A percentile compares a stretch with the other conserved stretches of the same genome.
Evolutionary conservation across 2,329 filamentous ascomycete species (phyloP).

Genomic region (Fusarium sp.): DNA sequence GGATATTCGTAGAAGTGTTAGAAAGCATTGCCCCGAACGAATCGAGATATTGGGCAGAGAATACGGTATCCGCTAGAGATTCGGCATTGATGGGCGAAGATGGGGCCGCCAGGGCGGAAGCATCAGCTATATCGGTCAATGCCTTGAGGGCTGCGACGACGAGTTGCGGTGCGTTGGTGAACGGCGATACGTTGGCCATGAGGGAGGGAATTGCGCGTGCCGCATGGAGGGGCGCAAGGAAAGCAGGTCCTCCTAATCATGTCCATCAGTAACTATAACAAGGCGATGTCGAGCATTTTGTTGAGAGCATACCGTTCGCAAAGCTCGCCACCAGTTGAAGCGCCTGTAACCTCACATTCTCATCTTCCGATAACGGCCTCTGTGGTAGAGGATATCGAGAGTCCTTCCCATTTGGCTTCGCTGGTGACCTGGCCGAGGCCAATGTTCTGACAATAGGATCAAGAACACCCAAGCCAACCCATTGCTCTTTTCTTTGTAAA

Average conservation of each 20-base stretch:
- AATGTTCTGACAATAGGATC: slow-evolving; percentile 63
- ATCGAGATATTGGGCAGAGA: slow-evolving; percentile 68
- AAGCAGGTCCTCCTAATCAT: slow-evolving; percentile 76
- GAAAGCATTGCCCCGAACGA: slow-evolving; percentile 73
- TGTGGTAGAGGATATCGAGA: slow-evolving; percentile 46
- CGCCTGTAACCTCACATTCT: slow-evolving; percentile 78
- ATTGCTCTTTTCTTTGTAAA: slow-evolving; percentile 83
- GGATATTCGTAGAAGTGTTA: slow-evolving; percentile 61
- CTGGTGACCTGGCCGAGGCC: slow-evolving; percentile 46
- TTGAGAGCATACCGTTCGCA: slow-evolving; percentile 72
- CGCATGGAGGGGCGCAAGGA: slow-evolving; percentile 77
- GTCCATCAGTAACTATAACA: slow-evolving; percentile 24
- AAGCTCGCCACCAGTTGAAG: slow-evolving; percentile 86
- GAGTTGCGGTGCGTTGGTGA: slow-evolving; percentile 70
- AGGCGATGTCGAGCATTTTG: background rate
- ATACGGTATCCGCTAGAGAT: slow-evolving; percentile 71
- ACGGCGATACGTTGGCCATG: slow-evolving; percentile 73
- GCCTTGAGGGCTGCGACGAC: slow-evolving; percentile 78
- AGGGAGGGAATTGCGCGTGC: slow-evolving; percentile 75
- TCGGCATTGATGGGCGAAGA: slow-evolving; percentile 58
- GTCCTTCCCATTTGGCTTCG: slow-evolving; percentile 53
- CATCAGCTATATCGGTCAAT: slow-evolving; percentile 75
- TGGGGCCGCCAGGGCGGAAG: slow-evolving; percentile 65
- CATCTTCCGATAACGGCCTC: slow-evolving; percentile 64
- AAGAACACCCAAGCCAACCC: slow-evolving; percentile 75